Percentiles rank a stretch among this genome's conserved stretches.
These are phyloP conservation scores for Irpex lacteus DNA, from an alignment of 1,284 basidiomycete species.

Conservation along the genomic window DNA sequence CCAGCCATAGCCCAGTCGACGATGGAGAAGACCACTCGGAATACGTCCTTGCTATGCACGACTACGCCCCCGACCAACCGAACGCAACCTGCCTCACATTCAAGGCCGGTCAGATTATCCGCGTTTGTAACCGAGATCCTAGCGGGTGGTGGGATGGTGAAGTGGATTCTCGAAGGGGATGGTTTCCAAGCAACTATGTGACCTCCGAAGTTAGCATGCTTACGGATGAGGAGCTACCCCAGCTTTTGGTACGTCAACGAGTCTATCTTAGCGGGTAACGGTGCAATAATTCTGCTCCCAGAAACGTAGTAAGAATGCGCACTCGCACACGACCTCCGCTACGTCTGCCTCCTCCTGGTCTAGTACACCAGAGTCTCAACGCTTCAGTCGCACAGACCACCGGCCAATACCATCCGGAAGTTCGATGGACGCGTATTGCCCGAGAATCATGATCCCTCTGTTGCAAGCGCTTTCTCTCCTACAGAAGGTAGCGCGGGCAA, in stretches of 20 bases:
- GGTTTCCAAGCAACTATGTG: slow-evolving; percentile 97
- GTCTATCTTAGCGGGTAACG: neutral
- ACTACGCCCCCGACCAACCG: slow-evolving; percentile 69
- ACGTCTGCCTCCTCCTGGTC: slow-evolving; percentile 54
- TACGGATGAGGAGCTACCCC: slow-evolving; percentile 49
- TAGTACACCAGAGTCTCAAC: slow-evolving; percentile 37
- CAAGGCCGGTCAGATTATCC: slow-evolving; percentile 86
- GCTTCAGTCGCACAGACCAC: slow-evolving; percentile 37
- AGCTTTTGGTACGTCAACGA: slow-evolving; percentile 38
- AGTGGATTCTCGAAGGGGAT: slow-evolving; percentile 83
- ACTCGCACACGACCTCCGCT: slow-evolving; percentile 47
- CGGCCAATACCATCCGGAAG: slow-evolving; percentile 44
- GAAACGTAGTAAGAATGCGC: slow-evolving; percentile 25
- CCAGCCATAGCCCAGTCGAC: slow-evolving; percentile 17
- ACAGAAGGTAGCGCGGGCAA: slow-evolving; percentile 78
- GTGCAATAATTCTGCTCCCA: neutral
- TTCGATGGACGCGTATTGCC: slow-evolving; percentile 58
- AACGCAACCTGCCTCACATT: slow-evolving; percentile 87
- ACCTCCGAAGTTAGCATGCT: slow-evolving; percentile 55
- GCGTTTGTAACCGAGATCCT: slow-evolving; percentile 81
- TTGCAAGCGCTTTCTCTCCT: slow-evolving; percentile 84
- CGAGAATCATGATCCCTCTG: slow-evolving; percentile 73
- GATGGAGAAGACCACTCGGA: slow-evolving; percentile 45
- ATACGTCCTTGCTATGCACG: slow-evolving; percentile 85
- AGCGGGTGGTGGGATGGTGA: slow-evolving; percentile 99